phyloP scores from a whole-genome alignment of 2,329 filamentous ascomycete species.

The Bipolaris gigantea region DNA sequence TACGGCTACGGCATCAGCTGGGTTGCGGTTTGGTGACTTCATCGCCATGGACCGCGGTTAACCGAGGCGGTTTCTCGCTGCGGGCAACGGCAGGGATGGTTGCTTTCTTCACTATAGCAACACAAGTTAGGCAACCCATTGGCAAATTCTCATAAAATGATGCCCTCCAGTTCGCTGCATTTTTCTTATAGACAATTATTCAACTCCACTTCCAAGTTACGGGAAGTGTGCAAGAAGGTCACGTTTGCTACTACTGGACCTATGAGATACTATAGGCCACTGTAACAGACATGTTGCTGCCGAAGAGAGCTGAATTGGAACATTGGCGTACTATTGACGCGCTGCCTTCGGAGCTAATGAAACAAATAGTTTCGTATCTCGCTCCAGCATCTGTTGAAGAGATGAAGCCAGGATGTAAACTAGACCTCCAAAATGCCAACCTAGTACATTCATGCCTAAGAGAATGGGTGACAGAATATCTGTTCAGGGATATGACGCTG shows the following conservation, averaged over 20 bases:
- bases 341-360: constrained; percentile 22
- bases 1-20: not conserved
- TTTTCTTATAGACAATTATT: too few species aligned
- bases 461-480: constrained; percentile 20
- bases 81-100: not conserved
- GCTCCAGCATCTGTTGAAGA: constrained; percentile 2
- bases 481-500: constrained; percentile 23
- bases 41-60: constrained; percentile 19
- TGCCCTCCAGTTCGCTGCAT: too few species aligned
- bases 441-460: constrained; percentile 18
- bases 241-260: too few species aligned
- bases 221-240: too few species aligned
- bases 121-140: too few species aligned
- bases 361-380: constrained; percentile 19
- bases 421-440: constrained; percentile 22
- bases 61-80: constrained; percentile 14
- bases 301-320: not conserved
- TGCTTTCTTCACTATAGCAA: not conserved
- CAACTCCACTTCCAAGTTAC: too few species aligned
- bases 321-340: constrained; percentile 5
- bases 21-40: constrained; percentile 2
- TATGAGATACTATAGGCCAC: too few species aligned
- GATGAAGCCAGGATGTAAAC: constrained; percentile 12
- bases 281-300: not conserved
- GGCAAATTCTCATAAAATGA: too few species aligned